These are phyloP conservation scores for Phlegmacium glaucopus DNA, from an alignment of 768 basidiomycete species.

Conservation along the genomic window DNA sequence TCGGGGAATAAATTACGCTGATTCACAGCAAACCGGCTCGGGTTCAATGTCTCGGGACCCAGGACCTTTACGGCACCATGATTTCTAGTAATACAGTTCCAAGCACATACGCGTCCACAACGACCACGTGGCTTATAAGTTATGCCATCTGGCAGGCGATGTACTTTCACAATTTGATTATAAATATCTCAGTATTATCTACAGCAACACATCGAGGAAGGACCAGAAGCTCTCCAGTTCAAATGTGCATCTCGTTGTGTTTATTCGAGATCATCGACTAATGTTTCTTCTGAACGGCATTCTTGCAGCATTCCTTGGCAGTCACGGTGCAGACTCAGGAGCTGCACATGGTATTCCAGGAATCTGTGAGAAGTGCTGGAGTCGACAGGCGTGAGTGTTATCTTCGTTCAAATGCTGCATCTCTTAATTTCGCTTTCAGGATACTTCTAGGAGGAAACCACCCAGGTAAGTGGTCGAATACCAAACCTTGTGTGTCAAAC, in stretches of 20 bases:
- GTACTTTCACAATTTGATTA: constrained; percentile 13
- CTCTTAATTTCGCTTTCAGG: constrained; percentile 36
- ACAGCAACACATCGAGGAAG: constrained; percentile 56
- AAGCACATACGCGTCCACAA: constrained; percentile 7
- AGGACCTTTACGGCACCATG: no score
- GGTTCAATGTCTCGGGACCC: no score
- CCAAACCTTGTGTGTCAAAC: no score
- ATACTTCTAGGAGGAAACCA: constrained; percentile 55
- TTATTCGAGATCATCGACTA: neutral
- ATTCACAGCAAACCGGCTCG: no score
- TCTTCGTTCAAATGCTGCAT: neutral
- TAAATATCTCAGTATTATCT: neutral
- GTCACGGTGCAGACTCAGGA: constrained; percentile 37
- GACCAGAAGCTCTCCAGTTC: constrained; percentile 67
- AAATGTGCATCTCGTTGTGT: constrained; percentile 45
- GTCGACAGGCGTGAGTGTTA: constrained; percentile 45
- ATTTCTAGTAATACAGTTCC: no score
- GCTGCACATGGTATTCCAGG: constrained; percentile 22
- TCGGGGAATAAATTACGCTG: no score
- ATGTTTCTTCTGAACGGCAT: constrained; percentile 37
- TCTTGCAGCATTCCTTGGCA: no score
- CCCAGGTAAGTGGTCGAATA: no score
- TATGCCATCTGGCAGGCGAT: constrained; percentile 66
- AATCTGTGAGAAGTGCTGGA: constrained; percentile 31
- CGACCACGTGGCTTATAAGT: constrained; percentile 65